Conservation (phyloP, 106 monocot species). For the Ottelia alismoides region DNA sequence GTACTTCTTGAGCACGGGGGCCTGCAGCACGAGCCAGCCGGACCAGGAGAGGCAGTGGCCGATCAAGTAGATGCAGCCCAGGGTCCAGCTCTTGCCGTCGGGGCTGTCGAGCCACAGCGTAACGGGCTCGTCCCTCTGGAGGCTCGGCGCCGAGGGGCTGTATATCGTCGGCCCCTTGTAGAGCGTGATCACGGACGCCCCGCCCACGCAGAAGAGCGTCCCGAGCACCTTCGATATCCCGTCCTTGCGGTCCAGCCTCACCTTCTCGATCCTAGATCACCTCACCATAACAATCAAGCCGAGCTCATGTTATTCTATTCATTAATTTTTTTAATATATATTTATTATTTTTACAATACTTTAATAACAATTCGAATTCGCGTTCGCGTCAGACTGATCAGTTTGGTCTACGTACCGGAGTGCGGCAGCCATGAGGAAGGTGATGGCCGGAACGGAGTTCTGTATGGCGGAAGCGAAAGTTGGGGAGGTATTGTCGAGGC, state of each 20-base stretch:
- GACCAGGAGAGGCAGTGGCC: slow-evolving; percentile 73
- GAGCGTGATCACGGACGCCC: slow-evolving; percentile 75
- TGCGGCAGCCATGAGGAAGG: slow-evolving; percentile 1
- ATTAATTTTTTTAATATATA: no score
- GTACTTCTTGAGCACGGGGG: slow-evolving; percentile 68
- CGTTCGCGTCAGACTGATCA: no score
- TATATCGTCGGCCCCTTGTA: slow-evolving; percentile 68
- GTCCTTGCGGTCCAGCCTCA: slow-evolving; percentile 32
- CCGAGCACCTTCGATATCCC: slow-evolving; percentile 81
- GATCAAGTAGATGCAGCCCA: slow-evolving; percentile 71
- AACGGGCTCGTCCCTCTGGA: no score
- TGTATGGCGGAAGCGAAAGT: slow-evolving; percentile 5
- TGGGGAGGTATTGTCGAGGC: slow-evolving; percentile 1
- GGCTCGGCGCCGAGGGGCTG: not conserved
- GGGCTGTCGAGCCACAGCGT: no score
- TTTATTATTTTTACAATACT: no score
- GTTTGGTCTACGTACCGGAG: not conserved
- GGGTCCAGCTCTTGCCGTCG: slow-evolving; percentile 41
- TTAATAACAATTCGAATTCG: no score
- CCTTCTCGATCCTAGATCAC: slow-evolving; percentile 74
- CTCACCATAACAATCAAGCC: no score
- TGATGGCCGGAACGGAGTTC: slow-evolving; percentile 8
- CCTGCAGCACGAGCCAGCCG: slow-evolving; percentile 86
- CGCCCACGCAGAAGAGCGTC: slow-evolving; percentile 55
- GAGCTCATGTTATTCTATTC: no score